A percentile compares a stretch with the other conserved stretches of the same genome.
Evolutionary conservation across 306 rosid species (phyloP).

Genomic region (Boehmeria nivea): DNA sequence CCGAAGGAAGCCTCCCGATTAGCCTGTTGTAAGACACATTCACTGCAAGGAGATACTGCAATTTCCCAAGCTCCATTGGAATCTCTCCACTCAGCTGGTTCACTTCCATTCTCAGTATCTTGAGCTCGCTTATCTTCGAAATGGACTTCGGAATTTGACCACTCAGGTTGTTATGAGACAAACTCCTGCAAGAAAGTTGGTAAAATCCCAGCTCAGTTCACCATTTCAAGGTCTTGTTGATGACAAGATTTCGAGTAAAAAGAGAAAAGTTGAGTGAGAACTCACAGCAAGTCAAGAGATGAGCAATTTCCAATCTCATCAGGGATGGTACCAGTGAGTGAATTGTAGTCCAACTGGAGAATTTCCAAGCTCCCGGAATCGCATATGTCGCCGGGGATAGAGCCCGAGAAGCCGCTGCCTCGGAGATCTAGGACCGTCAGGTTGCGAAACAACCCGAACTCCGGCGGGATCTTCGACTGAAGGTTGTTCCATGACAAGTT

Average conservation of each 20-base stretch:
- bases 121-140: slow-evolving; percentile 58
- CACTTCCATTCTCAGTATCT: slow-evolving; percentile 68
- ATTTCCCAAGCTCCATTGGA: slow-evolving; percentile 78
- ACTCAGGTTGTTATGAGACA: slow-evolving; percentile 67
- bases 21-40: slow-evolving; percentile 80
- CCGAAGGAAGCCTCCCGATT: slow-evolving; percentile 74
- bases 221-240: too few species aligned
- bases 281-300: slow-evolving; percentile 77
- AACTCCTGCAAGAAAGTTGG: slow-evolving; percentile 50
- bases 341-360: slow-evolving; percentile 83
- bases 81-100: slow-evolving; percentile 83
- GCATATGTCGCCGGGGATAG: slow-evolving; percentile 64
- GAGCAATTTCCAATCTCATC: slow-evolving; percentile 78
- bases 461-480: slow-evolving; percentile 59
- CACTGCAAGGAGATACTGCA: slow-evolving; percentile 73
- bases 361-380: slow-evolving; percentile 68
- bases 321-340: slow-evolving; percentile 60
- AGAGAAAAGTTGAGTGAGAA: slow-evolving; percentile 15
- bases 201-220: slow-evolving; percentile 4
- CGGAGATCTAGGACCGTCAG: slow-evolving; percentile 65
- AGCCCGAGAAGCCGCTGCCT: slow-evolving; percentile 47
- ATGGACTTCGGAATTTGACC: slow-evolving; percentile 70
- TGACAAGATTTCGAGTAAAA: not conserved
- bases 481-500: slow-evolving; percentile 89
- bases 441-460: slow-evolving; percentile 55